Base-by-base conservation (phyloP, 768 basidiomycete genomes). In the Chlorophyllum brunneum region DNA sequence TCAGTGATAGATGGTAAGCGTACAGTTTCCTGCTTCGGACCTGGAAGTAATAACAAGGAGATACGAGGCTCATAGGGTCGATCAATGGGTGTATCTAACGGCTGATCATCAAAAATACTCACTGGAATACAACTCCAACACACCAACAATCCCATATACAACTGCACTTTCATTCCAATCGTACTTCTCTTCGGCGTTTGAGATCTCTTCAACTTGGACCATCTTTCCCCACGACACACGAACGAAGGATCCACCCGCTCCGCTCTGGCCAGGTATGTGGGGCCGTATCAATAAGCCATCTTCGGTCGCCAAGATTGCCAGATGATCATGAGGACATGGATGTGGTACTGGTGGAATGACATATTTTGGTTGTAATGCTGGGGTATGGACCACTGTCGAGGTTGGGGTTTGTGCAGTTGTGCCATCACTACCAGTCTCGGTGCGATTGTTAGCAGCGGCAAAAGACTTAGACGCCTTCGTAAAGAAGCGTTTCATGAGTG, bases 101-200 rank as follows among this genome's bases (percentile, higher is more conserved):
- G 23, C 34, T 47, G 5, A 38, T 54, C 54, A 55, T 37, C 27
- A 37, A 49, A 16, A 36, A 36, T 22, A 66, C 71, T 54, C 67
- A 92, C 90, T 80, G 61, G 84, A 77, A 62, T 83, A 88, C 20
- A 93, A 67, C 55, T 83, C 81, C 55, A 93, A 61, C 15, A 88
- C 70, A 13, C 90, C 90, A 38, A 92, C 70, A 56, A 93, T 80
- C 10, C 90, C 91, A 65, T 89, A 85, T 9, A 90, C 75, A 38
- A 88, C 65, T 34, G 80, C 78, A 52, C 74, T 66, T 15, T 76
- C 73, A 6, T 69, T 64, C 85, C 88, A 88, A 61, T 81, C 74
- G 16, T 63, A 66, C 6, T 70, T 64, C 22, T 59, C 60, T n/a
- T 64, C 70, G 27, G 55, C 63, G 34, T 66, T 62, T 36, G 65